A percentile compares a stretch with the other conserved stretches of the same genome.
Evolutionary conservation across 2,329 filamentous ascomycete genomes (phyloP).

Genomic region (Fusarium protoensiforme): DNA sequence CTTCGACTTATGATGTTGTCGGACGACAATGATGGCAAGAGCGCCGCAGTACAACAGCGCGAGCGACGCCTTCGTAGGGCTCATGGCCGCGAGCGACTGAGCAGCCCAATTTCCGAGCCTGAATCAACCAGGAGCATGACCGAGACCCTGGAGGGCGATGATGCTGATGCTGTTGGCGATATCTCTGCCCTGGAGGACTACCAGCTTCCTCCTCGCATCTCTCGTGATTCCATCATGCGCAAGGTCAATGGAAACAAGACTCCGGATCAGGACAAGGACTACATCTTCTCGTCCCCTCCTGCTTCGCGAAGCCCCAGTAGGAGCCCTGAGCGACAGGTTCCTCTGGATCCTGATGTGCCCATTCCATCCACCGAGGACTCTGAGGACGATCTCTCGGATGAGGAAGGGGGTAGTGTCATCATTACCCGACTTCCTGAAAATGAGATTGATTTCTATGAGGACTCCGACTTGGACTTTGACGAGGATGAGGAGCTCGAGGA

Average conservation of each 20-base stretch:
- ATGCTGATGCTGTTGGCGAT: slow-evolving; percentile 70
- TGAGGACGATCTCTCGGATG: slow-evolving; percentile 59
- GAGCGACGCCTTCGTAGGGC: slow-evolving; percentile 76
- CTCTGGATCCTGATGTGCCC: slow-evolving; percentile 87
- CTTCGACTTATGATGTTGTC: slow-evolving; percentile 90
- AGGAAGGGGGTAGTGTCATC: slow-evolving; percentile 69
- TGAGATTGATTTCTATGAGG: slow-evolving; percentile 70
- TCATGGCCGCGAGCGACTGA: slow-evolving; percentile 61
- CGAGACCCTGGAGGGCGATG: slow-evolving; percentile 64
- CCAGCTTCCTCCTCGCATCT: slow-evolving; percentile 81
- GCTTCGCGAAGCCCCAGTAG: slow-evolving; percentile 57
- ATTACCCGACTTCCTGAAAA: slow-evolving; percentile 75
- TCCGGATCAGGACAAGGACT: slow-evolving; percentile 70
- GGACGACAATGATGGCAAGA: slow-evolving; percentile 67
- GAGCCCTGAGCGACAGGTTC: slow-evolving; percentile 65
- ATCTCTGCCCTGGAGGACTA: slow-evolving; percentile 70
- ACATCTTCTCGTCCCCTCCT: slow-evolving; percentile 71
- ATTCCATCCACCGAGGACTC: slow-evolving; percentile 87
- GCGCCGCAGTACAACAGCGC: slow-evolving; percentile 72
- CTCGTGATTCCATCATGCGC: slow-evolving; percentile 90
- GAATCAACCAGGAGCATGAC: slow-evolving; percentile 46
- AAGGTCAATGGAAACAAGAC: slow-evolving; percentile 76
- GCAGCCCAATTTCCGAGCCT: slow-evolving; percentile 55
- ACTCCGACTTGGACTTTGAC: slow-evolving; percentile 50
- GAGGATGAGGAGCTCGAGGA: slow-evolving; percentile 82